Evolutionary conservation across 2,329 filamentous ascomycete species (phyloP).

Genomic region (Amauroascus niger): DNA sequence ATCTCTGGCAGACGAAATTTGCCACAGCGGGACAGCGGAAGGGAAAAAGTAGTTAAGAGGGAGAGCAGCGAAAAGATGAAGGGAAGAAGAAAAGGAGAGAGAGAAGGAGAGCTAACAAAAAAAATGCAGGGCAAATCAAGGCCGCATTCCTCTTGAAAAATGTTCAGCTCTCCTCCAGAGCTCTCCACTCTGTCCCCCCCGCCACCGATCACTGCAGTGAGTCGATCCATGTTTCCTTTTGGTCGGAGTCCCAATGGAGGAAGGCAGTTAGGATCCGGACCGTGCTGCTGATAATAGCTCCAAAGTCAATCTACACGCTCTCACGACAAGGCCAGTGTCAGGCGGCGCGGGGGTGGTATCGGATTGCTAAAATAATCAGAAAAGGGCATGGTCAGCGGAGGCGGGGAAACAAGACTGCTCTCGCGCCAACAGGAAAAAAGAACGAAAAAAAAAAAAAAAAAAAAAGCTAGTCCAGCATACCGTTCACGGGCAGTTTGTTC

Average conservation of each 20-base stretch:
- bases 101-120: not conserved
- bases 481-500: no score
- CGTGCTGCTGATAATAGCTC: not conserved
- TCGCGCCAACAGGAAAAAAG: no score
- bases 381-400: not conserved
- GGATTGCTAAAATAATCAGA: constrained; percentile 1
- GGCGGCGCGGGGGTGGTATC: not conserved
- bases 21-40: no score
- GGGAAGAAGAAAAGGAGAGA: not conserved
- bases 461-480: no score
- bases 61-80: not conserved
- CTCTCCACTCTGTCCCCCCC: not conserved
- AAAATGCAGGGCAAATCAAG: not conserved
- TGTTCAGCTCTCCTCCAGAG: not conserved
- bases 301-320: constrained; percentile 3
- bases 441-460: no score
- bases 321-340: not conserved
- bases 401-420: not conserved
- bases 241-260: constrained; percentile 9
- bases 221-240: constrained; percentile 8
- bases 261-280: constrained; percentile 3
- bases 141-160: not conserved
- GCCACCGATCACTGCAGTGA: constrained; percentile 4
- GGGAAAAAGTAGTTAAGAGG: no score
- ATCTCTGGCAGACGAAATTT: no score